Base-by-base conservation (phyloP, 371 early-diverging fungal genomes). In the Mucor circinelloides region DNA sequence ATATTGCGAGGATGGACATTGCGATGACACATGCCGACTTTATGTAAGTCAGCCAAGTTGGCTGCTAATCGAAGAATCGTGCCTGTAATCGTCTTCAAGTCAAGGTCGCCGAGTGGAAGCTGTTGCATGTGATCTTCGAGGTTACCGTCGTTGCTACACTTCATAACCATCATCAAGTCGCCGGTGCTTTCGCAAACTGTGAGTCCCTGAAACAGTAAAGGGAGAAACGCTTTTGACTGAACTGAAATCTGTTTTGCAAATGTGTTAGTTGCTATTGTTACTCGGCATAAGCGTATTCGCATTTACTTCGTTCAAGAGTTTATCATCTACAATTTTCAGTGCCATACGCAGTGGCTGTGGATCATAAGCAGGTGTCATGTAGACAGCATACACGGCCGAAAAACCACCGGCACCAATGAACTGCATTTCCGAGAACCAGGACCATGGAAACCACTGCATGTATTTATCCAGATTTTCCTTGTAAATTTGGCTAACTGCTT, bases 91-190 rank as follows among this genome's bases (percentile, higher is more conserved):
- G 79, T 82, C 61, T 82, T 82, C 9, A 82, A 46, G 60, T 82
- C 83, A 56, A 79, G 62, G 66, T 82, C 79, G 1, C 75, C 82
- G 23, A 82, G 31, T 8, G 79, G 82, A 10, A 76, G 34, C 50
- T 77, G 76, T 17, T 79, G 72, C 79, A 79, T 77, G 44, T 82
- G 82, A 48, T 79, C 79, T 62, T 82, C 79, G 1, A 82, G 69
- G 52, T 83, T 80, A 0, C 83, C 83, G 44, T 80, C 80, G 55
- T 77, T 78, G 30, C 80, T 78, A 36, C 70, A 62, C 36, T 80
- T 83, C 80, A 83, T 80, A 3, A 83, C 80, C 83, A 83, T 83
- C 80, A 83, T 80, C 21, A 83, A 48, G 66, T 83, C 83, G 55
- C 82, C 82, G 2, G 82, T 81, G n/a, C 75, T 81, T 54, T 81